Percentiles rank a stretch among this genome's conserved stretches.
Conservation (phyloP, 2,329 filamentous ascomycete genomes). For the Penicillium capsulatum region DNA sequence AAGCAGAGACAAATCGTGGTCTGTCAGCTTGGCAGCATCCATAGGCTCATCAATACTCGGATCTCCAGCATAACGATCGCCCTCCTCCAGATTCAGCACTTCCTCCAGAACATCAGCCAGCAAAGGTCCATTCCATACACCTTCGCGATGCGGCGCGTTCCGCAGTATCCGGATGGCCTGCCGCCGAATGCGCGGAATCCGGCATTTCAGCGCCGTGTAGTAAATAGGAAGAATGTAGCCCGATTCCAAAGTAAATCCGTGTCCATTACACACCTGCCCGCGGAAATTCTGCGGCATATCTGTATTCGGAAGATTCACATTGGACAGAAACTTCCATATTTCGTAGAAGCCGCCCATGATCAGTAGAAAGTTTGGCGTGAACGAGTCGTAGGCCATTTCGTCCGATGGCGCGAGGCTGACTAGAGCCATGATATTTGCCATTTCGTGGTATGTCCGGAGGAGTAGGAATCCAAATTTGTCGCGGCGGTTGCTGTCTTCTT, state of each 20-base stretch:
- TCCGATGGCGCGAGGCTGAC: conserved; percentile 13
- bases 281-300: conserved; percentile 1
- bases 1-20: too few relatives aligned
- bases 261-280: neutral
- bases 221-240: conserved; percentile 34
- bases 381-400: conserved; percentile 23
- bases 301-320: neutral
- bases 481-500: neutral
- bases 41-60: neutral
- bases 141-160: conserved; percentile 16
- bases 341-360: conserved; percentile 15
- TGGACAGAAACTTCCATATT: conserved; percentile 10
- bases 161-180: conserved; percentile 19
- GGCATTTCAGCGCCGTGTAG: conserved; percentile 33
- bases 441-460: conserved; percentile 39
- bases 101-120: conserved; percentile 14
- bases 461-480: conserved; percentile 27
- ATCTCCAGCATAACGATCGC: conserved; percentile 1
- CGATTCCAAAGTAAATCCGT: conserved; percentile 26
- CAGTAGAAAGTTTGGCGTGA: conserved; percentile 19
- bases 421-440: conserved; percentile 44
- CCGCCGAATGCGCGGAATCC: conserved; percentile 27
- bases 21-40: too few relatives aligned
- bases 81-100: conserved; percentile 12
- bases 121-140: conserved; percentile 17